phyloP scores from a whole-genome alignment of 2,329 filamentous ascomycete species.

The Stachybotrys chartarum region DNA sequence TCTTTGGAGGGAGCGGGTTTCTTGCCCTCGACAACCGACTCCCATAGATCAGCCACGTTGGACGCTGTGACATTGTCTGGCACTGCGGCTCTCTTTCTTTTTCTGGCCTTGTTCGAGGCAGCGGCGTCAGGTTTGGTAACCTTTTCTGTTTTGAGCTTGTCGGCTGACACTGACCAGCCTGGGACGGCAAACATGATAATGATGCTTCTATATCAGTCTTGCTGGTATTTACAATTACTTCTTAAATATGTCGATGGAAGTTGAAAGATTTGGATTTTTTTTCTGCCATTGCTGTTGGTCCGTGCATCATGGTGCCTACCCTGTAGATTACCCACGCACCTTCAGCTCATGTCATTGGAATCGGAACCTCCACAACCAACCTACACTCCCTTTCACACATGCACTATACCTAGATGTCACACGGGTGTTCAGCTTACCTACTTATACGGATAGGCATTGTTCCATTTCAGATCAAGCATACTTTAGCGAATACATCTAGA shows the following conservation, averaged over 20 bases:
- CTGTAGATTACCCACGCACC: neutral
- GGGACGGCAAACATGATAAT: conserved; percentile 79
- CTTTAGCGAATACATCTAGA: too few species aligned
- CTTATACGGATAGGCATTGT: too few species aligned
- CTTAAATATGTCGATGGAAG: neutral
- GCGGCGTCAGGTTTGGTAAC: conserved; percentile 25
- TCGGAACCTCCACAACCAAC: too few species aligned
- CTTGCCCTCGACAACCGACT: conserved; percentile 69
- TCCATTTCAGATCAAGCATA: too few species aligned
- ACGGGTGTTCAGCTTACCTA: too few species aligned
- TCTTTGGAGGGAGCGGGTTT: conserved; percentile 13
- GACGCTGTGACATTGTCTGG: conserved; percentile 48
- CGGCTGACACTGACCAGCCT: conserved; percentile 79
- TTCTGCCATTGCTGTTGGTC: neutral
- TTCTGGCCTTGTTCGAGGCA: conserved; percentile 42
- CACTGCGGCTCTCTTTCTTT: conserved; percentile 42
- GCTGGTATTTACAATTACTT: too few species aligned
- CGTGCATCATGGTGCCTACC: neutral
- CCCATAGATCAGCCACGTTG: conserved; percentile 75
- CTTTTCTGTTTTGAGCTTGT: conserved; percentile 60
- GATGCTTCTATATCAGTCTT: too few species aligned
- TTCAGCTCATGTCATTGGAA: too few species aligned
- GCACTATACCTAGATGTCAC: too few species aligned
- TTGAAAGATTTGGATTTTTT: neutral
- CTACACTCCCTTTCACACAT: too few species aligned